Percentiles rank a stretch among this genome's conserved stretches.
Conservation (phyloP, 345 rosid species). For the Populus tremula region DNA sequence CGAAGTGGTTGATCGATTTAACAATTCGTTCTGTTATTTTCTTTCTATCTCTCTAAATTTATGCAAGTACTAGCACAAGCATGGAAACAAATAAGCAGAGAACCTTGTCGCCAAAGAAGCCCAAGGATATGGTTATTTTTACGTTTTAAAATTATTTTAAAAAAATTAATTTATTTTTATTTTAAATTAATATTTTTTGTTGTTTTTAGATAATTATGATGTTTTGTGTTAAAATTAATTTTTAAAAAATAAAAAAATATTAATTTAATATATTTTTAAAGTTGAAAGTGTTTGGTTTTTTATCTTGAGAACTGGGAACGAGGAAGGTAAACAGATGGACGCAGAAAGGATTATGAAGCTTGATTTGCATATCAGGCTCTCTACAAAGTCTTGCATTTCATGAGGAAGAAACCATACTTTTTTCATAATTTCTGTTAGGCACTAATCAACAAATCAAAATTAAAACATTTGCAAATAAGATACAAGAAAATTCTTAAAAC, state of each 20-base stretch:
- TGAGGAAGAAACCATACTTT: neutral
- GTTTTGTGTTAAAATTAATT: neutral
- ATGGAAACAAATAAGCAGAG: neutral
- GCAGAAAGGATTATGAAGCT: neutral
- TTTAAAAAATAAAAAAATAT: too few relatives aligned
- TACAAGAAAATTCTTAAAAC: constrained; percentile 26
- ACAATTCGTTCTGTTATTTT: too few relatives aligned
- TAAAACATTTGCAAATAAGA: constrained; percentile 28
- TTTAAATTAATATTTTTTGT: too few relatives aligned
- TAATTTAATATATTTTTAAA: too few relatives aligned
- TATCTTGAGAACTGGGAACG: neutral
- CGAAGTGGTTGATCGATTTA: too few relatives aligned
- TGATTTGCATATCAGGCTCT: neutral
- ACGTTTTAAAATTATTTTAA: too few relatives aligned
- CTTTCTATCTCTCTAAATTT: too few relatives aligned
- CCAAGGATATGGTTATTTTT: too few relatives aligned
- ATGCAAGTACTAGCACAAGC: neutral
- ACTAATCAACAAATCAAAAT: neutral
- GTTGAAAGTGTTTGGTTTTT: too few relatives aligned
- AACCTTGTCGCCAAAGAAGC: neutral
- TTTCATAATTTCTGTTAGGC: neutral
- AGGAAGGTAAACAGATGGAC: neutral
- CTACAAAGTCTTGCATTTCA: neutral
- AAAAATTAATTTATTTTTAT: too few relatives aligned
- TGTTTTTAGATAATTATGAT: too few relatives aligned